Percentiles rank a stretch among this genome's conserved stretches.
phyloP scores from a whole-genome alignment of 176 grass and related monocot species.

The Tillandsia leiboldiana region DNA sequence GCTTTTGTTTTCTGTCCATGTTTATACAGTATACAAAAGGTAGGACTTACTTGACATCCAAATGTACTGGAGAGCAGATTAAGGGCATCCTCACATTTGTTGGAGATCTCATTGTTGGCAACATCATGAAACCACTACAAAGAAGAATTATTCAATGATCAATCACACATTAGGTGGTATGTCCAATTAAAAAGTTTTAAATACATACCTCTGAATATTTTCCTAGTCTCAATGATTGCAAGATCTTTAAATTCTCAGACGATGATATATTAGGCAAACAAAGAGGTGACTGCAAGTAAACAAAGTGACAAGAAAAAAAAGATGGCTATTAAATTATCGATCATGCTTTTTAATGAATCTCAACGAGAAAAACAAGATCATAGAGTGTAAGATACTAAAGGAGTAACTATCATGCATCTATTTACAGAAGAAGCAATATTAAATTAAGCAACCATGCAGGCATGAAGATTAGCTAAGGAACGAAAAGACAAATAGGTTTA shows the following conservation, averaged over 20 bases:
- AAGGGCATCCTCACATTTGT: conserved; percentile 86
- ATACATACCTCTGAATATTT: conserved; percentile 77
- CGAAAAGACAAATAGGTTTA: too few relatives aligned
- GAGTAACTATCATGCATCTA: not conserved
- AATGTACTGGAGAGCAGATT: conserved; percentile 49
- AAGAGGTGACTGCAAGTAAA: conserved; percentile 49
- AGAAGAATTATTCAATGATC: conserved; percentile 19
- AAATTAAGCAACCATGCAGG: not conserved
- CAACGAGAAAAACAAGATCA: not conserved
- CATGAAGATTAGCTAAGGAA: too few relatives aligned
- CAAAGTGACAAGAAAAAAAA: conserved; percentile 8
- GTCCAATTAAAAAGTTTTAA: conserved; percentile 1
- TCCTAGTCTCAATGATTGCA: conserved; percentile 69
- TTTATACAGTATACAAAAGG: conserved; percentile 1
- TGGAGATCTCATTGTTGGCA: conserved; percentile 56
- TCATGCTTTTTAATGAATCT: not conserved
- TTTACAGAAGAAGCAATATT: not conserved
- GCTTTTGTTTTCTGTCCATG: too few relatives aligned
- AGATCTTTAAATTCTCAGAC: conserved; percentile 42
- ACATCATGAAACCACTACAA: conserved; percentile 99
- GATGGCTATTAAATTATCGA: not conserved
- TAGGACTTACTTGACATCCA: conserved; percentile 56
- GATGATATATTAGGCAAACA: conserved; percentile 78
- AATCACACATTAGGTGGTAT: conserved; percentile 8
- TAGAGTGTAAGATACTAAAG: not conserved